Evolutionary conservation across 73 alveolate species (phyloP), one percentile per base, ranked within the genome.

Genomic region (Paramecium primaurelia): DNA sequence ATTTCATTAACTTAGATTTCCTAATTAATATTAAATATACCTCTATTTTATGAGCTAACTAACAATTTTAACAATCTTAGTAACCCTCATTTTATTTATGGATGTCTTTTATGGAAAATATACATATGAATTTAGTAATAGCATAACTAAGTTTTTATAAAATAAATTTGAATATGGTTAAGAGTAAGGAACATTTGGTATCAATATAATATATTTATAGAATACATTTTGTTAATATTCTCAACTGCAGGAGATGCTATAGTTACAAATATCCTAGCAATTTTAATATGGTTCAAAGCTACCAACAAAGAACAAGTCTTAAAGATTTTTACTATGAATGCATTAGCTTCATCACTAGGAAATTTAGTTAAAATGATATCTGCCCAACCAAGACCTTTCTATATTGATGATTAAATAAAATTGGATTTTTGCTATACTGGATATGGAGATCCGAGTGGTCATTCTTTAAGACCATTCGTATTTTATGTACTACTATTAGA

Each of bases 361-460:
- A 58, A 80, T 26, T 22, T 80, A 9, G 58, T 47, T 8, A 40
- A 80, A 25, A 25, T 80, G 71, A 25, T 80, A 18, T 18, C 38
- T 11, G 30, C 28, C 0, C 11, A 80, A 80, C 77, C 71, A 44
- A 80, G 73, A 80, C 91, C 91, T 3, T 80, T 80, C 36, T 80
- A 80, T 26, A 45, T 80, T 14, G 30, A 40, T 80, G 45, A 42
- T 42, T 8, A 40, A 32, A 44, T 80, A 8, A 25, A 44, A 47
- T 26, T 47, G 26, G 58, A 28, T 42, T 34, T 45, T 20, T 80
- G 91, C 30, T 44, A 12, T 12, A n/a, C 75, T 16, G 91, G 91
- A 8, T 80, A 26, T 80, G 91, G 91, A 10, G 91, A 25, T 47
- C 91, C 91, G 9, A 26, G 64, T 32, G 91, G 91, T 8, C 91